phyloP scores from a whole-genome alignment of 2,329 filamentous ascomycete species.

The Colletotrichum falcatum region DNA sequence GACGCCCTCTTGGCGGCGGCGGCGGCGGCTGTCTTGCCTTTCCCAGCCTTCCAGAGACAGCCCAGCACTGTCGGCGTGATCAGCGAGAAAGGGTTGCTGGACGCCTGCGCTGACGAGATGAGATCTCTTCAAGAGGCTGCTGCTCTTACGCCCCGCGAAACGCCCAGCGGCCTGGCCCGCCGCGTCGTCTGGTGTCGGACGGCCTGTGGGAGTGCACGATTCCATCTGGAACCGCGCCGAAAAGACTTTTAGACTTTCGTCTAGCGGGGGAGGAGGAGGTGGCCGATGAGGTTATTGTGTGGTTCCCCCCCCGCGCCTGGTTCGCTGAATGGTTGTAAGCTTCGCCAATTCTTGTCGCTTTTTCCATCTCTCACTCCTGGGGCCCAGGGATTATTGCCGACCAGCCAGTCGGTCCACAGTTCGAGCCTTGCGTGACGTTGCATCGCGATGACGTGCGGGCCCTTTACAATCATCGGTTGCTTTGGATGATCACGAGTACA shows the following conservation, averaged over 20 bases:
- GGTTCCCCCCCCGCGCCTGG: not conserved
- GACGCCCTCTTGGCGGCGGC: slow-evolving; percentile 38
- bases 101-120: slow-evolving; percentile 2
- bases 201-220: not conserved
- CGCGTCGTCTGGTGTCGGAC: slow-evolving; percentile 9
- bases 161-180: not conserved
- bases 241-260: not conserved
- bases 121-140: slow-evolving; percentile 29
- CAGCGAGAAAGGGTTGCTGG: slow-evolving; percentile 1
- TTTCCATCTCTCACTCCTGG: not conserved
- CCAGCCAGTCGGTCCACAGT: slow-evolving; percentile 12
- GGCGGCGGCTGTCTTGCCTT: not conserved
- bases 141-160: not conserved
- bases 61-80: not conserved
- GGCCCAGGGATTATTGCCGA: no score
- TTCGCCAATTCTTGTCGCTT: not conserved
- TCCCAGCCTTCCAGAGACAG: slow-evolving; percentile 10
- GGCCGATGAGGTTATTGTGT: slow-evolving; percentile 31
- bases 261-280: not conserved
- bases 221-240: slow-evolving; percentile 12
- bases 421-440: slow-evolving; percentile 38
- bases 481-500: slow-evolving; percentile 29
- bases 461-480: not conserved
- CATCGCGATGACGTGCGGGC: slow-evolving; percentile 38
- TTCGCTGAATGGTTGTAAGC: not conserved